phyloP scores from a whole-genome alignment of 2,329 filamentous ascomycete genomes.

The Tolypocladium ovalisporum region DNA sequence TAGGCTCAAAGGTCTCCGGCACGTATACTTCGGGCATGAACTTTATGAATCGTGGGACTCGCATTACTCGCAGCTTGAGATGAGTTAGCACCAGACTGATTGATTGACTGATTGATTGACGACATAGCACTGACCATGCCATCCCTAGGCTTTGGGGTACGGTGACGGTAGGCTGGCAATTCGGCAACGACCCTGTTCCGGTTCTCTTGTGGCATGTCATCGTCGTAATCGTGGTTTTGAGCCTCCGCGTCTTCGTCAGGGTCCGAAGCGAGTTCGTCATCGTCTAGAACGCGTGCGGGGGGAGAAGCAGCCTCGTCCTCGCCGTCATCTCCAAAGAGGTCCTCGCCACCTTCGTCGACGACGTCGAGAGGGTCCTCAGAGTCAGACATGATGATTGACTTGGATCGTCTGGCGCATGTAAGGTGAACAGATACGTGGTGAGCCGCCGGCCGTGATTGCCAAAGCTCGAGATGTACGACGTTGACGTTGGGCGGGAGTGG shows the following conservation, averaged over 20 bases:
- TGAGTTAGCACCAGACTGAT: neutral
- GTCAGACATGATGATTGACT: conserved; percentile 36
- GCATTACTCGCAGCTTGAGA: conserved; percentile 54
- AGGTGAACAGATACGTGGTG: neutral
- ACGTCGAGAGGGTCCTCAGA: conserved; percentile 42
- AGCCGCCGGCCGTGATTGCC: neutral
- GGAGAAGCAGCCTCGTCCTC: conserved; percentile 46
- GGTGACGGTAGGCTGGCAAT: conserved; percentile 56
- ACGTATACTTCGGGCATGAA: conserved; percentile 59
- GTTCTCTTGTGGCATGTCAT: conserved; percentile 33
- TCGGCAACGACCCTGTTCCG: conserved; percentile 50
- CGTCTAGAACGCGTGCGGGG: conserved; percentile 53
- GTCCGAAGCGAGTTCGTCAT: conserved; percentile 48
- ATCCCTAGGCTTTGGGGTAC: conserved; percentile 59
- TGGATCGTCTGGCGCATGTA: neutral
- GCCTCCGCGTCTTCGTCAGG: conserved; percentile 30
- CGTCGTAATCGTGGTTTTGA: conserved; percentile 25
- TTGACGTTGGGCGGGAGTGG: neutral
- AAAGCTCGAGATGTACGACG: neutral
- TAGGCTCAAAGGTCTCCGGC: conserved; percentile 53
- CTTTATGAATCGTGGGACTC: conserved; percentile 61
- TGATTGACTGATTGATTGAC: neutral
- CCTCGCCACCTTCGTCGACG: conserved; percentile 46
- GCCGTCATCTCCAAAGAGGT: conserved; percentile 51
- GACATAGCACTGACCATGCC: conserved; percentile 43